Conservation (phyloP, 352 stramenopile genomes). For the Phytophthora sp. region DNA sequence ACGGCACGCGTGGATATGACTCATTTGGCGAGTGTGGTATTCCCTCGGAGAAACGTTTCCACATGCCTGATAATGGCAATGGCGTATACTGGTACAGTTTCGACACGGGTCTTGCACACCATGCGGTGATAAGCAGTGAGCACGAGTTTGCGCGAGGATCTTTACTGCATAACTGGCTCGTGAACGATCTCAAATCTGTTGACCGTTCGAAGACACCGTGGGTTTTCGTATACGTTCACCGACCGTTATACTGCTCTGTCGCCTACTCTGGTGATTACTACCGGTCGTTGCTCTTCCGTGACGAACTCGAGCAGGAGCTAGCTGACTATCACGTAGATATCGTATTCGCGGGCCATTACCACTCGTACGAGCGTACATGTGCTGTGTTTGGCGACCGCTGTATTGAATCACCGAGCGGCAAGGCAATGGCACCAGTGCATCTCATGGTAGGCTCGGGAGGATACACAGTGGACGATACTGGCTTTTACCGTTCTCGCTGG, state of each 20-base stretch:
- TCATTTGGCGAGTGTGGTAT: conserved; percentile 89
- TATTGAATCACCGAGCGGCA: conserved; percentile 36
- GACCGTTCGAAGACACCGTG: conserved; percentile 61
- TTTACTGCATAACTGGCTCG: conserved; percentile 55
- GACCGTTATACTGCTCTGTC: conserved; percentile 64
- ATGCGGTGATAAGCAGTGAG: conserved; percentile 59
- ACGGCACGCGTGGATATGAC: conserved; percentile 48
- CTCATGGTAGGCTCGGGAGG: conserved; percentile 61
- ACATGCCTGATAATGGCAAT: conserved; percentile 70
- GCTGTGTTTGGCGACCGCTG: conserved; percentile 60
- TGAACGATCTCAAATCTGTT: conserved; percentile 53
- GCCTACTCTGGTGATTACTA: conserved; percentile 49
- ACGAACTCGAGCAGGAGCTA: conserved; percentile 55
- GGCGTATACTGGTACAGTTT: conserved; percentile 69
- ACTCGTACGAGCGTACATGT: conserved; percentile 70
- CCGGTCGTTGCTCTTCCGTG: conserved; percentile 45
- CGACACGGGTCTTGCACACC: conserved; percentile 58
- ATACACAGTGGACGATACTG: conserved; percentile 43
- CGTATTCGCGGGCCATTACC: conserved; percentile 66
- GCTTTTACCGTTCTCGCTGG: conserved; percentile 47
- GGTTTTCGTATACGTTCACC: conserved; percentile 68
- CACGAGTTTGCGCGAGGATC: conserved; percentile 59
- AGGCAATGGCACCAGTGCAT: conserved; percentile 58
- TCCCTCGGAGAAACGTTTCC: conserved; percentile 72
- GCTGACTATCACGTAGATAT: conserved; percentile 58